Evolutionary conservation across 2,329 filamentous ascomycete species (phyloP).

Genomic region (Colletotrichum eremochloae): DNA sequence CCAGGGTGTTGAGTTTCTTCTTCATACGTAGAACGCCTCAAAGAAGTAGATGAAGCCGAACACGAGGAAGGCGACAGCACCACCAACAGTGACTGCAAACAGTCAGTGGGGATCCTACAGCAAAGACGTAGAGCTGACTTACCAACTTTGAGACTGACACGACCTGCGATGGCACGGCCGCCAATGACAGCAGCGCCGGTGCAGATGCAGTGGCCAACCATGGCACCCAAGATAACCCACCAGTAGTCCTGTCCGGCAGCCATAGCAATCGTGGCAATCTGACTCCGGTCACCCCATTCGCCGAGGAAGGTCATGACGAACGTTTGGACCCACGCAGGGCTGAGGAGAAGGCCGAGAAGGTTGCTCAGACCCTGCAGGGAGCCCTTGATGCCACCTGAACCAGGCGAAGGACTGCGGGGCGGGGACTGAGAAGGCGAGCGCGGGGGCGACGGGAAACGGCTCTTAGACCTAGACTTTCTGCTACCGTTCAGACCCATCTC

Average conservation of each 20-base stretch:
- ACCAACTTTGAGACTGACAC: conserved; percentile 96
- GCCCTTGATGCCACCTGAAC: conserved; percentile 49
- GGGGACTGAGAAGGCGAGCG: conserved; percentile 85
- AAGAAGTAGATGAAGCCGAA: conserved; percentile 94
- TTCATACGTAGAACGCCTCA: conserved; percentile 76
- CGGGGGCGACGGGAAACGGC: conserved; percentile 83
- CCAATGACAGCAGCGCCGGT: conserved; percentile 93
- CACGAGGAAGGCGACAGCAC: conserved; percentile 88
- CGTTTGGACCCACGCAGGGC: conserved; percentile 97
- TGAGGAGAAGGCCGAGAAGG: conserved; percentile 87
- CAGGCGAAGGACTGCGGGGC: conserved; percentile 69
- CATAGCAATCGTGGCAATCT: conserved; percentile 99
- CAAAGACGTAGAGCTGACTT: conserved; percentile 61
- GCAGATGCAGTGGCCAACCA: conserved; percentile 88
- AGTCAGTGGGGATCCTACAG: conserved; percentile 44
- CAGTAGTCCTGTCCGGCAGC: conserved; percentile 98
- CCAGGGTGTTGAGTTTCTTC: neutral
- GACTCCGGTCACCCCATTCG: conserved; percentile 97
- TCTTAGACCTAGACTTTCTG: conserved; percentile 78
- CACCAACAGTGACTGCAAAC: conserved; percentile 87
- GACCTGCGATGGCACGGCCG: conserved; percentile 90
- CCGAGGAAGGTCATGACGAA: conserved; percentile 99
- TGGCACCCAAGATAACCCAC: conserved; percentile 95
- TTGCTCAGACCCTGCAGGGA: conserved; percentile 80
- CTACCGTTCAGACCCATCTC: conserved; percentile 80